Base-by-base conservation (phyloP, 805 yeast species). In the Zygosaccharomyces bisporus region DNA sequence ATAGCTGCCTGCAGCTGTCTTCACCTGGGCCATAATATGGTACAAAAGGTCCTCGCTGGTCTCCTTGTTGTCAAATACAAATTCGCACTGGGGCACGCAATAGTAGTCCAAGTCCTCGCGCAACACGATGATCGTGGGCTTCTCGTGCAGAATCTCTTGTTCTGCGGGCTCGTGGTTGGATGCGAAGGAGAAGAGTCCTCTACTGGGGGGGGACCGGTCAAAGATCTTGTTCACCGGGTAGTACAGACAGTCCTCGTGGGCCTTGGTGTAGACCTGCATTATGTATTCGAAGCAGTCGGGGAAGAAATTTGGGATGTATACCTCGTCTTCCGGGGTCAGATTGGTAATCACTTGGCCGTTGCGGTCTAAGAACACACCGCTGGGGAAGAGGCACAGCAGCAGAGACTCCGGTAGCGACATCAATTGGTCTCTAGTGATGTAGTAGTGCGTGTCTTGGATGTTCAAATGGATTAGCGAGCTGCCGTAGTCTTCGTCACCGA, bases 41-140 rank as follows among this genome's bases (percentile, higher is more conserved):
- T 61, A 64, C 49, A 61, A 51, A 24, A 64, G 49, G 32, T 57
- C 66, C 25, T 60, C 61, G 27, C 58, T 63, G 35, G 78, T 80
- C 17, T 70, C 68, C 39, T 71, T 63, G 30, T 80, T 66, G 1
- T 67, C 34, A 87, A 90, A 62, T 27, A 50, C 41, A 24, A 59
- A 55, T 24, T 53, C 46, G 20, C 50, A 50, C 41, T 58, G 61
- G 2, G 96, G 95, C 13, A 93, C 81, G 51, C 95, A 86, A 64
- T 90, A 93, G 66, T 79, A 93, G 61, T 93, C 99, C 53, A 93
- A 73, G 65, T 93, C 99, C 63, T 93, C 99, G 50, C 97, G 74
- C 43, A 93, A 72, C 3, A 91, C 96, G 44, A 93, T 88, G 34
- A 93, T 82, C 0, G 96, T 83, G 0, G 98, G 99, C 53, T 87